These are phyloP conservation scores for Fusarium sp. DNA, from an alignment of 2,329 filamentous ascomycete species.

Conservation along the genomic window DNA sequence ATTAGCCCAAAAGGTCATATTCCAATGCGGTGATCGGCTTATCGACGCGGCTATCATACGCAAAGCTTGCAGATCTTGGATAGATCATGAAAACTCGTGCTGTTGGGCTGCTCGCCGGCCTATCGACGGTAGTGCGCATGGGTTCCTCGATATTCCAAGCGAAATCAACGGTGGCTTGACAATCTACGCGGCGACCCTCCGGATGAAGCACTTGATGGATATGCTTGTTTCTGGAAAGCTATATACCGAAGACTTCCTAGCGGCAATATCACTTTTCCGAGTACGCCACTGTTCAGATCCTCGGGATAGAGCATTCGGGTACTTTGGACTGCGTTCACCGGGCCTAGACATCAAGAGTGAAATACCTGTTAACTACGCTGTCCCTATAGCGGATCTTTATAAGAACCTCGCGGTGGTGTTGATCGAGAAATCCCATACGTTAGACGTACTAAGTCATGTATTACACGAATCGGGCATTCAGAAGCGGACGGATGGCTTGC, in stretches of 20 bases:
- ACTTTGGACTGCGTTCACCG: accelerated
- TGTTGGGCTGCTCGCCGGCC: background rate
- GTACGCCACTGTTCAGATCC: background rate
- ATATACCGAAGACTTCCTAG: background rate
- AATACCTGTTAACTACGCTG: background rate
- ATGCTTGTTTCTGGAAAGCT: background rate
- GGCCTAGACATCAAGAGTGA: background rate
- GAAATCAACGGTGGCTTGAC: background rate
- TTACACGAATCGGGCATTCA: accelerated
- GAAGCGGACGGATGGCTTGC: background rate
- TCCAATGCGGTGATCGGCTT: background rate
- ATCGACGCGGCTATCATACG: accelerated
- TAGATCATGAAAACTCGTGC: background rate
- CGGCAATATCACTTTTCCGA: background rate
- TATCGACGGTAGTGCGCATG: background rate
- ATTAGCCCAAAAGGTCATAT: background rate
- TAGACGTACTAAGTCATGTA: background rate
- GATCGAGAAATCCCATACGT: background rate
- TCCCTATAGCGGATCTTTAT: background rate
- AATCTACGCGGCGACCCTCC: background rate
- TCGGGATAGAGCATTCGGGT: background rate
- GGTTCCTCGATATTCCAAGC: background rate
- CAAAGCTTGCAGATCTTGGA: background rate
- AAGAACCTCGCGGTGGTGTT: accelerated
- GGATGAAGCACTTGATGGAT: background rate